Evolutionary conservation across 768 basidiomycete species (phyloP), one percentile per base, ranked within the genome.

Genomic region (Calocybe gangraenosa): DNA sequence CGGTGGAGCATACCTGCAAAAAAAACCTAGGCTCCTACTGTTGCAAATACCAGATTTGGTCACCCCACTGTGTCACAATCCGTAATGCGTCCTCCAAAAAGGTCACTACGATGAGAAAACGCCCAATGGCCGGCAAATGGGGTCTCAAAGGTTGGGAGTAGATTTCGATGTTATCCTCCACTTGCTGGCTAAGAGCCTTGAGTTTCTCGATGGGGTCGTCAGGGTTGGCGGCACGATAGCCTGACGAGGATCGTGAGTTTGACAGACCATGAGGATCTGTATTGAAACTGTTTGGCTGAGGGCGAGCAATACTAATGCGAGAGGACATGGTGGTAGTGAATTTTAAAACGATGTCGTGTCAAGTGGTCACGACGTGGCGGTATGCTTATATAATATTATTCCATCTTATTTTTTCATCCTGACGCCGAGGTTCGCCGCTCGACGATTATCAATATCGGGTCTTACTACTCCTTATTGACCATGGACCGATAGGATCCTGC

Each of bases 21-120:
- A 19, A 23, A 22, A 23, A 23, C 36, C 10, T 44, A 35, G 21
- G 45, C 31, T 31, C 71, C 91, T 52, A 96, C 95, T 82, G 84
- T 65, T 97, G 91, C 58, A 99, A 74, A 66, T 97, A 99, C 92
- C 95, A 99, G 44, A 96, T 79, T 68, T 99, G 96, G 71, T 99
- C 96, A 38, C 80, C 64, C 92, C 93, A 98, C 64, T 98, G 95
- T 2, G 92, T 90, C 48, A 90, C 43, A 60, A 98, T 98, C 52
- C 96, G 74, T 58, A 95, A 66, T 7, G 96, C 91, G 62, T 99
- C 96, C 74, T 99, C 96, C 65, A 94, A 72, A 70, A 99, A 99
- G 8, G 96, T 99, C 33, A 96, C 92, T 42, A 99, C 92, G 65
- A 98, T 98, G 48, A 99, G 67, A 69, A 97, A 98, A 56, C 96